phyloP scores from a whole-genome alignment of 768 basidiomycete genomes.

The Chiua virens region DNA sequence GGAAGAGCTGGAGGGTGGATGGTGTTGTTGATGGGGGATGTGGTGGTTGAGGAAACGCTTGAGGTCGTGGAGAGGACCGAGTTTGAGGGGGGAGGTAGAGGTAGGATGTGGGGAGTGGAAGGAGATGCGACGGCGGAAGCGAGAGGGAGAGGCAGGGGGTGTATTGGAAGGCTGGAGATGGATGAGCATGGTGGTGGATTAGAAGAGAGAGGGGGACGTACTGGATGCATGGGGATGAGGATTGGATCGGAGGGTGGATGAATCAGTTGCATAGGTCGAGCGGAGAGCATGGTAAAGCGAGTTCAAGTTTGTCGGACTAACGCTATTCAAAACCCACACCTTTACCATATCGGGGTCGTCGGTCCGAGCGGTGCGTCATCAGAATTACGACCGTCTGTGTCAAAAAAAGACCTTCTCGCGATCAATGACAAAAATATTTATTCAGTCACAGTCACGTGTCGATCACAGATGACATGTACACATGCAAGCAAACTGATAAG shows the following conservation, averaged over 20 bases:
- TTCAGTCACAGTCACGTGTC: too few species aligned
- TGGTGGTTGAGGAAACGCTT: constrained; percentile 95
- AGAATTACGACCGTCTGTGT: constrained; percentile 12
- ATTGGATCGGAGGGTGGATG: not conserved
- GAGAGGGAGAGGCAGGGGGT: constrained; percentile 7
- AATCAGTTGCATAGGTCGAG: constrained; percentile 37
- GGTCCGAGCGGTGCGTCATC: constrained; percentile 18
- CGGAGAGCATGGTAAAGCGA: constrained; percentile 35
- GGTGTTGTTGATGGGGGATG: constrained; percentile 56
- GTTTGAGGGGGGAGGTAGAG: constrained; percentile 28
- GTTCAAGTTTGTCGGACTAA: not conserved
- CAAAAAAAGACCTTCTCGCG: not conserved
- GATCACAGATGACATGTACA: too few species aligned
- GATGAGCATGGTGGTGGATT: not conserved
- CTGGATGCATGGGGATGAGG: not conserved
- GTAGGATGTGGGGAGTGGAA: constrained; percentile 23
- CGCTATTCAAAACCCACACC: not conserved
- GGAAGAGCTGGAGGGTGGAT: constrained; percentile 17
- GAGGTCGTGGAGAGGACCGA: constrained; percentile 86
- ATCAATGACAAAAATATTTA: not conserved
- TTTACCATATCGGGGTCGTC: constrained; percentile 16
- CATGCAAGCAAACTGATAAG: too few species aligned
- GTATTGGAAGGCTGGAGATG: not conserved
- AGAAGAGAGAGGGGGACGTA: not conserved
- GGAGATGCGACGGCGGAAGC: constrained; percentile 29